Evolutionary conservation across 352 stramenopile genomes (phyloP), one percentile per base, ranked within the genome.

Genomic region (Pythium guiyangense): DNA sequence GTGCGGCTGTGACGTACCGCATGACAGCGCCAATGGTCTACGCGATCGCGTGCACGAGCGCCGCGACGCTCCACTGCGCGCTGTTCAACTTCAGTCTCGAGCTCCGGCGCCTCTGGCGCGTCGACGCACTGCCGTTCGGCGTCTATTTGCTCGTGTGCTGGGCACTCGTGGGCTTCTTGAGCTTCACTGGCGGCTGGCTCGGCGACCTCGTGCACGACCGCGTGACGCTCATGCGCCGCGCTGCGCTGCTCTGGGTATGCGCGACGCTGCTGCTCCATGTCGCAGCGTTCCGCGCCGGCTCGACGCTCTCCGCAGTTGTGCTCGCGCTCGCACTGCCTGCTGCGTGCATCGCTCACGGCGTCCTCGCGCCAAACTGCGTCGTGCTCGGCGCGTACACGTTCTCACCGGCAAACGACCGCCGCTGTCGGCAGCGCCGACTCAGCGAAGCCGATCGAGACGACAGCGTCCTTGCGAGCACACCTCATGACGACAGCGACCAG

Each of bases 81-180:
- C 67, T 86, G 39, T 86, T 88, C 62, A 85, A 82, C 54, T 79
- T 87, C 42, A 83, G 69, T 52, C 59, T 69, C 18, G 73, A 74
- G 17, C 20, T 91, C 14, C 73, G 77, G 3, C 67, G 63, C 29
- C 70, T 77, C 9, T 69, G 88, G 31, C 55, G 35, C 11, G 63
- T 90, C 42, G 73, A 91, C 4, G 49, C 54, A 27, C 62, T 78
- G 9, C 77, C 81, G 15, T 73, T 91, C 18, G 77, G 81, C 2
- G 49, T 86, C 5, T 64, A 80, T 11, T 49, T 91, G 59, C 60
- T 91, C 37, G 53, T 86, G 12, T 69, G 71, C 34, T 89, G 77
- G 75, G 68, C 67, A 22, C 62, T 86, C 48, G 50, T 85, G 20
- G 79, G 75, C 1, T 58, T 91, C 22, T 46, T 76, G 10, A 75